Conservation (phyloP, 2,329 filamentous ascomycete genomes). For the Claviceps africana region DNA sequence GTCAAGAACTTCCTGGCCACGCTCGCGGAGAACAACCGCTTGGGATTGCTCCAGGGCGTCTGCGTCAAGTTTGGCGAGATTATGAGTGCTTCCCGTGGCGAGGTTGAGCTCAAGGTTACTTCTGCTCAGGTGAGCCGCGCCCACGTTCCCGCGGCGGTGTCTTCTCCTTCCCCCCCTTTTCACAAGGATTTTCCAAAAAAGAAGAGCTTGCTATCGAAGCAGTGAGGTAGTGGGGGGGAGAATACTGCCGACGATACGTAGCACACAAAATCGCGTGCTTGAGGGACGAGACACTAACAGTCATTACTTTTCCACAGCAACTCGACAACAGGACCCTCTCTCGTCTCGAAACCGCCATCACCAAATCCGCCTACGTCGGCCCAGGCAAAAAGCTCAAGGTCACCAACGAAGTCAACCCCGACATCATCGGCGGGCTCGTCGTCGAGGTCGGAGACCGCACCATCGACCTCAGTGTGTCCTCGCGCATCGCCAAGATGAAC, state of each 20-base stretch:
- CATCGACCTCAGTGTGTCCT: constrained; percentile 90
- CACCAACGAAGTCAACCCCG: constrained; percentile 83
- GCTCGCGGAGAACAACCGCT: constrained; percentile 91
- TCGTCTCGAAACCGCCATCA: constrained; percentile 74
- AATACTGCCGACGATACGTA: background rate
- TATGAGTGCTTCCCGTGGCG: constrained; percentile 78
- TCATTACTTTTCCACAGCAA: constrained; percentile 35
- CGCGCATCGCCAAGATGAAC: constrained; percentile 97
- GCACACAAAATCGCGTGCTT: background rate
- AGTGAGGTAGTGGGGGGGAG: too few relatives aligned
- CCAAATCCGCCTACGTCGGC: constrained; percentile 79
- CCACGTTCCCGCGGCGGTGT: background rate
- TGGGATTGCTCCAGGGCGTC: constrained; percentile 68
- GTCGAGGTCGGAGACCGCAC: constrained; percentile 97
- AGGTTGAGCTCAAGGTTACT: constrained; percentile 86
- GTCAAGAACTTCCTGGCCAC: constrained; percentile 88
- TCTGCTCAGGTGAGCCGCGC: constrained; percentile 62
- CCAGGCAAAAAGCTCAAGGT: constrained; percentile 98
- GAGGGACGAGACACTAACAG: too few relatives aligned
- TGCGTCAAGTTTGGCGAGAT: constrained; percentile 75
- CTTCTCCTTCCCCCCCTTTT: too few relatives aligned
- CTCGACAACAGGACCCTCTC: constrained; percentile 76
- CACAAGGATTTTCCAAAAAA: too few relatives aligned
- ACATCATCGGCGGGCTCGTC: constrained; percentile 83
- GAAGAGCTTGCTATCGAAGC: too few relatives aligned